Evolutionary conservation across 2,329 filamentous ascomycete genomes (phyloP).

Genomic region (Nigrospora oryzae): DNA sequence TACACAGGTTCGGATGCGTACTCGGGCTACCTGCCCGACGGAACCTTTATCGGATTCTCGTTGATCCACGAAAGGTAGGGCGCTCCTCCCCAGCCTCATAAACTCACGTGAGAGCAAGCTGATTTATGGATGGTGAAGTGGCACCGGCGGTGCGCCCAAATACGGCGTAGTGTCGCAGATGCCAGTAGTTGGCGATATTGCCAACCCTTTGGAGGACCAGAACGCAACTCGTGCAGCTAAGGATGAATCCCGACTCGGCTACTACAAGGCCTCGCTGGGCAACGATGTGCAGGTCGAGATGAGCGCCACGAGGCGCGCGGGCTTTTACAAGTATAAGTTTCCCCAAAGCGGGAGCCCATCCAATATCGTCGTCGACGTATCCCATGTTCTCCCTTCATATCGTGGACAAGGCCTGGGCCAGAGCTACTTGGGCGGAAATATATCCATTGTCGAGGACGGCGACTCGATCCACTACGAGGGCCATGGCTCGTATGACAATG

Average conservation of each 20-base stretch:
- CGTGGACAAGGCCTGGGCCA: slow-evolving; percentile 53
- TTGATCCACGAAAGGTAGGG: slow-evolving; percentile 46
- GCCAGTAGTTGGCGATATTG: slow-evolving; percentile 39
- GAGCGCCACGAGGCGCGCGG: slow-evolving; percentile 45
- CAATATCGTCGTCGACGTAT: slow-evolving; percentile 54
- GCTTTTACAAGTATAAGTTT: slow-evolving; percentile 54
- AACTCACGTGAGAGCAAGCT: no score
- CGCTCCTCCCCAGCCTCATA: no score
- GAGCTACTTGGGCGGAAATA: slow-evolving; percentile 50
- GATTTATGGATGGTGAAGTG: slow-evolving; percentile 24
- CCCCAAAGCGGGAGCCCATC: slow-evolving; percentile 27
- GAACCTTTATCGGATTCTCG: slow-evolving; percentile 50
- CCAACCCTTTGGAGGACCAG: slow-evolving; percentile 46
- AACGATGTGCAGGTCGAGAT: slow-evolving; percentile 51
- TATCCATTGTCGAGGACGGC: slow-evolving; percentile 35
- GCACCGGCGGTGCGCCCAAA: slow-evolving; percentile 61
- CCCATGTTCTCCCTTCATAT: slow-evolving; percentile 56
- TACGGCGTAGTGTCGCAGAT: slow-evolving; percentile 59
- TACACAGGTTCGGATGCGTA: slow-evolving; percentile 41
- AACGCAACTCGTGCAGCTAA: slow-evolving; percentile 43
- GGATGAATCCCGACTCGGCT: slow-evolving; percentile 48
- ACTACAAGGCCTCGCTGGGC: slow-evolving; percentile 47
- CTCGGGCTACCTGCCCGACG: slow-evolving; percentile 40
- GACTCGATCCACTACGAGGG: slow-evolving; percentile 42
- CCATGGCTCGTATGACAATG: slow-evolving; percentile 54